phyloP scores from a whole-genome alignment of 306 rosid species.

The Spatholobus suberectus region DNA sequence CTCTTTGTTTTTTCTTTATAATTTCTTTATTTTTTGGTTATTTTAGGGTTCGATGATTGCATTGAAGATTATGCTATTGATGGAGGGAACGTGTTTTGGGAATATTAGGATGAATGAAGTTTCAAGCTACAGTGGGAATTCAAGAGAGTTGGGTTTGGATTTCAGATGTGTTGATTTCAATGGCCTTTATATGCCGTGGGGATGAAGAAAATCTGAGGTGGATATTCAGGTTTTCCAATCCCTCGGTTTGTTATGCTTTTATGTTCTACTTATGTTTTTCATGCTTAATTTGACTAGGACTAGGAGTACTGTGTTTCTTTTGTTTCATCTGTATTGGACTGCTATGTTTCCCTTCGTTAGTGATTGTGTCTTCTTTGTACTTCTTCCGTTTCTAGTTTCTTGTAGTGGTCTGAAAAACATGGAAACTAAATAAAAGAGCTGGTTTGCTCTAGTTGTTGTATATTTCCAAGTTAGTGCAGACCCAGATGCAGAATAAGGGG shows the following conservation, averaged over 20 bases:
- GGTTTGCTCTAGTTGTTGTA: slow-evolving; percentile 27
- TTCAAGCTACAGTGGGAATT: slow-evolving; percentile 31
- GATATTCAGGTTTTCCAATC: slow-evolving; percentile 58
- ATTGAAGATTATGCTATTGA: slow-evolving; percentile 2
- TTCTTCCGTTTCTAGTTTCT: slow-evolving; percentile 45
- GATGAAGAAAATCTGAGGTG: slow-evolving; percentile 58
- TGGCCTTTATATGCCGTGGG: slow-evolving; percentile 62
- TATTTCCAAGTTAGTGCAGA: slow-evolving; percentile 47
- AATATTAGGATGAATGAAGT: neutral
- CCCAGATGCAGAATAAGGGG: slow-evolving; percentile 12
- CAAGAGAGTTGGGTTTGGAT: slow-evolving; percentile 38
- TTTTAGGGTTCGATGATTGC: slow-evolving; percentile 14
- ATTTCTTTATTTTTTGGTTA: neutral
- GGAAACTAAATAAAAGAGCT: slow-evolving; percentile 31
- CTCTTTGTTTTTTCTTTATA: neutral
- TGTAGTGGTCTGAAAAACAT: slow-evolving; percentile 13
- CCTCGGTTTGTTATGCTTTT: slow-evolving; percentile 55
- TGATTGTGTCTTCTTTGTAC: slow-evolving; percentile 33
- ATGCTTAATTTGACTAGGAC: slow-evolving; percentile 41
- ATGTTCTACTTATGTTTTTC: slow-evolving; percentile 38
- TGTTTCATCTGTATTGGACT: slow-evolving; percentile 43
- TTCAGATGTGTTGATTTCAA: slow-evolving; percentile 48
- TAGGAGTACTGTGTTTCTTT: slow-evolving; percentile 38
- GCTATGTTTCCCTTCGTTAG: slow-evolving; percentile 39
- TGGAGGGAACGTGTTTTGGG: slow-evolving; percentile 33